Evolutionary conservation across 2,329 filamentous ascomycete genomes (phyloP).

Genomic region (Pestalotiopsis sp.): DNA sequence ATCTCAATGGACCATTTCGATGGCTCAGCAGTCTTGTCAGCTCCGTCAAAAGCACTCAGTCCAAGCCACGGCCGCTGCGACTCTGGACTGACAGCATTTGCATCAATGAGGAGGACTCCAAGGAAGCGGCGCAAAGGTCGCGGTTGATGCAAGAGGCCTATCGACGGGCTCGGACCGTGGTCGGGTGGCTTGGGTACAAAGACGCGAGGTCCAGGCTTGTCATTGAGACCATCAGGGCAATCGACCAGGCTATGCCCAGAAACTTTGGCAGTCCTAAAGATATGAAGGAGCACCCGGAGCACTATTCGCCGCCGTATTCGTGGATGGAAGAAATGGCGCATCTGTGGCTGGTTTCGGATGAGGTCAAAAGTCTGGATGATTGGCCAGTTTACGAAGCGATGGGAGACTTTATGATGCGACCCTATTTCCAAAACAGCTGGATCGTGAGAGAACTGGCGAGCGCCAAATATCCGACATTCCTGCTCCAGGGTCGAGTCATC

Average conservation of each 20-base stretch:
- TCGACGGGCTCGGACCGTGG: slow-evolving; percentile 26
- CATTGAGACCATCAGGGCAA: slow-evolving; percentile 27
- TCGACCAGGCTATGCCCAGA: slow-evolving; percentile 33
- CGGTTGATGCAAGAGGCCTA: slow-evolving; percentile 3
- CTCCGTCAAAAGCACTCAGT: not conserved
- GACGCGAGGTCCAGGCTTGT: slow-evolving; percentile 29
- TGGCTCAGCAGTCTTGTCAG: not conserved
- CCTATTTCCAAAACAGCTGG: slow-evolving; percentile 39
- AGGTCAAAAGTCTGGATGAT: slow-evolving; percentile 4
- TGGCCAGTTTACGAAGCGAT: slow-evolving; percentile 21
- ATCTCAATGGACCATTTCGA: not conserved
- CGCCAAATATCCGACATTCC: slow-evolving; percentile 30
- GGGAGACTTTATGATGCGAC: slow-evolving; percentile 31
- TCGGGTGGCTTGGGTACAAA: slow-evolving; percentile 35
- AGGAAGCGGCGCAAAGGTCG: slow-evolving; percentile 7
- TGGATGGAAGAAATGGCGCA: slow-evolving; percentile 32
- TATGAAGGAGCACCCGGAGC: slow-evolving; percentile 31
- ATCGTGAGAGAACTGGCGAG: slow-evolving; percentile 38
- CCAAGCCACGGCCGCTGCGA: not conserved
- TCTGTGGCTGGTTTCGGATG: slow-evolving; percentile 20
- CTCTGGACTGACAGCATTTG: slow-evolving; percentile 10
- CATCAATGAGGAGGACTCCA: slow-evolving; percentile 11
- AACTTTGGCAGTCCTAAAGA: slow-evolving; percentile 37
- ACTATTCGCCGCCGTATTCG: slow-evolving; percentile 34
- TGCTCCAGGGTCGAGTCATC: slow-evolving; percentile 37